Base-by-base conservation (phyloP, 257 asterid species). In the Capsicum chinense region DNA sequence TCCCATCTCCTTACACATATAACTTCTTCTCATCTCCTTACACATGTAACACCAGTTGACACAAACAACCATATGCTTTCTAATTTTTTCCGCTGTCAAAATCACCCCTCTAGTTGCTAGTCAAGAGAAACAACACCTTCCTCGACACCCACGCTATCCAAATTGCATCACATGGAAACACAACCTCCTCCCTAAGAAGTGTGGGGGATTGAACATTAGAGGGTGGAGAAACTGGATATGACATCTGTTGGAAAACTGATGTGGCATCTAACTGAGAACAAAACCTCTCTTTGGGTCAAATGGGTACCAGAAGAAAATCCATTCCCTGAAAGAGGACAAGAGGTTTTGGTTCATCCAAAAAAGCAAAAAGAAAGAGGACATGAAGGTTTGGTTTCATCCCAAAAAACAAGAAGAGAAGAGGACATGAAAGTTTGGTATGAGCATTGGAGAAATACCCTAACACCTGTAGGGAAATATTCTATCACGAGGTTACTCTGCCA, bases 201-300 rank as follows among this genome's bases (percentile, higher is more conserved):
- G 47, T 13, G 14, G 73, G 48, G 48, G 6, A 37, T 14, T 14
- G 17, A 66, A 66, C n/a, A 33, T 66, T 64, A 64, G 33, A 33
- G 73, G 73, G 73, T 33, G 47, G n/a, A 33, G 73, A 44, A 66
- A 66, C 73, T 66, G 73, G 37, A 6, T 13, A 13, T 33, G 48
- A 47, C 73, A 13, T 33, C 73, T 33, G 19, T 66, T 33, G 48
- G 48, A 11, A 66, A 19, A 21, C 16, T 63, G 4, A 0, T 13
- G 48, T 33, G 47, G 73, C 11, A 66, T 66, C 73, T 66, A 66
- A 66, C 35, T 66, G 73, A 66, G 73, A 66, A 66, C 73, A 66
- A 66, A 33, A 47, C 73, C 73, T 66, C 47, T 66, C 73, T 66
- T 66, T 2, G 47, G 5, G 73, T 33, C 73, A 33, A 66, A 33